phyloP scores from a whole-genome alignment of 257 asterid genomes.

The Nicotiana obtusifolia region DNA sequence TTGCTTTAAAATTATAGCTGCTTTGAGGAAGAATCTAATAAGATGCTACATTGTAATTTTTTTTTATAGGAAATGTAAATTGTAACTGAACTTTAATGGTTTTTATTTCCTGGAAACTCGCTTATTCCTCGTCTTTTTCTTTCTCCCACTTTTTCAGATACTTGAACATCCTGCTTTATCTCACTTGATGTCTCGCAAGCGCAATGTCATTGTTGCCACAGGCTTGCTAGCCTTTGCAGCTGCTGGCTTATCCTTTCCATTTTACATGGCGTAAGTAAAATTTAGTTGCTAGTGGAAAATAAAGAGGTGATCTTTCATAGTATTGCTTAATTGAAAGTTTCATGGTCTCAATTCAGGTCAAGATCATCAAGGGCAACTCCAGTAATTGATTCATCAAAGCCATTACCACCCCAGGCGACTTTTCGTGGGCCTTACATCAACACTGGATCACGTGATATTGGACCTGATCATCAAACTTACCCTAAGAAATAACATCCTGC shows the following conservation, averaged over 20 bases:
- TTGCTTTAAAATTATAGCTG: neutral
- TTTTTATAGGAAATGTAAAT: neutral
- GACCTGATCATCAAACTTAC: conserved; percentile 68
- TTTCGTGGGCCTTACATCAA: conserved; percentile 93
- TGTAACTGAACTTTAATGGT: neutral
- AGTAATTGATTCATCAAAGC: conserved; percentile 84
- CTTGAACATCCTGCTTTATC: conserved; percentile 8
- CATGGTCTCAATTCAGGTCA: conserved; percentile 32
- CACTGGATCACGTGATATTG: conserved; percentile 91
- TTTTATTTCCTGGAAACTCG: neutral
- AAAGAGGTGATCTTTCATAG: neutral
- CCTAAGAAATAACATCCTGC: conserved; percentile 47
- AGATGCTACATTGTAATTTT: neutral
- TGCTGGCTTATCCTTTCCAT: conserved; percentile 86
- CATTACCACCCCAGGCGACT: conserved; percentile 93
- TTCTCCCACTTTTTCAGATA: conserved; percentile 27
- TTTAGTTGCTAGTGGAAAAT: neutral
- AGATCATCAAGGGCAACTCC: conserved; percentile 59
- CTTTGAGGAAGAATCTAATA: neutral
- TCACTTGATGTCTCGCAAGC: conserved; percentile 61
- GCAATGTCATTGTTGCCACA: conserved; percentile 66
- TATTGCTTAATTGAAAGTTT: conserved; percentile 6
- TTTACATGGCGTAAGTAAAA: conserved; percentile 87
- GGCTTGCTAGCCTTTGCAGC: conserved; percentile 79
- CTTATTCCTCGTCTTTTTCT: neutral